phyloP scores from a whole-genome alignment of 345 rosid genomes.

The Carallia pectinifolia region DNA sequence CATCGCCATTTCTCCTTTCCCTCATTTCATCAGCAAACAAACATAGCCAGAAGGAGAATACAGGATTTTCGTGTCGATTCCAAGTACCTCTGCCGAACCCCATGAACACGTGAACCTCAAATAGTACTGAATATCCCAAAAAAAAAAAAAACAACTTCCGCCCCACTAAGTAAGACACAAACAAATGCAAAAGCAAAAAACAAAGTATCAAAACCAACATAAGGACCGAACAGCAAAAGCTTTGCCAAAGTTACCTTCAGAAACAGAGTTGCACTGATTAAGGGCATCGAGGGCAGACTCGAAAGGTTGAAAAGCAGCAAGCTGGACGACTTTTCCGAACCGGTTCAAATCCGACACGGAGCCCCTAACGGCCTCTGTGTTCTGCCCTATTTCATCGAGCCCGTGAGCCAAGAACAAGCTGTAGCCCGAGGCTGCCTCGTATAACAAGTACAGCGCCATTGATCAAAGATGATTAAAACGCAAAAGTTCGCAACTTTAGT shows the following conservation, averaged over 20 bases:
- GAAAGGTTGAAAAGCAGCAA: conserved; percentile 60
- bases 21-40: no score
- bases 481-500: neutral
- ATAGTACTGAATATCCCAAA: no score
- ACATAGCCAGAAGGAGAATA: no score
- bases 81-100: no score
- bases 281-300: conserved; percentile 75
- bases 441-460: conserved; percentile 56
- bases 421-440: conserved; percentile 78
- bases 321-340: conserved; percentile 76
- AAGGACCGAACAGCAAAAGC: no score
- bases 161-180: no score
- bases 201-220: no score
- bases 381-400: conserved; percentile 78
- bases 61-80: no score
- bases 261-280: conserved; percentile 71
- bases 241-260: conserved; percentile 51
- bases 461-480: neutral
- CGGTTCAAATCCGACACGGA: conserved; percentile 69
- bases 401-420: conserved; percentile 57
- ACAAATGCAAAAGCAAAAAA: no score
- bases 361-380: conserved; percentile 71
- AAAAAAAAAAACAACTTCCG: no score
- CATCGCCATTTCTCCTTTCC: no score
- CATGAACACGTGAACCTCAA: no score